Base-by-base conservation (phyloP, 2,329 filamentous ascomycete species). In the Graphilbum ipis-grandicollis region DNA sequence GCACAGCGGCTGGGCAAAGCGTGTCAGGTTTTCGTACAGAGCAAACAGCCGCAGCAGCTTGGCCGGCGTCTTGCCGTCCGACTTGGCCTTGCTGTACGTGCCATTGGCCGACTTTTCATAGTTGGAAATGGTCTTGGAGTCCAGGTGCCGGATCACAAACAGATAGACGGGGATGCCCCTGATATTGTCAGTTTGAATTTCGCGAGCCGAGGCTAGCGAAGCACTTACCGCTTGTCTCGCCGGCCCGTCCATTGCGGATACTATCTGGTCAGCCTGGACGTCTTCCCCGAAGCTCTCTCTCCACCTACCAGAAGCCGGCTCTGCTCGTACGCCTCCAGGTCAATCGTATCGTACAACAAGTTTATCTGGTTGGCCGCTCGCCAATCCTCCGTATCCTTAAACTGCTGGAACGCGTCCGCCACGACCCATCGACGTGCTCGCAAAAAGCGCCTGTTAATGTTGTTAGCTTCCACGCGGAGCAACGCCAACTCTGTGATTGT, bases 171-270 rank as follows among this genome's bases (percentile, higher is more conserved):
- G 88, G 43, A 93, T 93, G 46, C 88, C 88, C 47, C 85, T n/a
- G n/a, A n/a, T n/a, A n/a, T n/a, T n/a, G n/a, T n/a, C n/a, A n/a
- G n/a, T n/a, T n/a, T n/a, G n/a, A n/a, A n/a, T n/a, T n/a, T n/a
- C n/a, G n/a, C n/a, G n/a, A n/a, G n/a, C n/a, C n/a, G n/a, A n/a
- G n/a, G n/a, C n/a, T n/a, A n/a, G n/a, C n/a, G 13, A 26, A 13
- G 3, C 17, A 41, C 49, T 18, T 45, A 58, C 57, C 58, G 51
- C 44, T 75, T 79, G 58, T 94, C 88, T 47, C 86, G 74, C 45
- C 85, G 79, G 38, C 88, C 88, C 17, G 83, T 92, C 81, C 85
- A 94, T 72, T 93, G 84, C 19, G 86, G 85, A 52, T 93, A 93
- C 79, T 86, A 49, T 39, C 9, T 18, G 21, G 39, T 44, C 37